Base-by-base conservation (phyloP, 331 rosid species). In the Arachis monticola region DNA sequence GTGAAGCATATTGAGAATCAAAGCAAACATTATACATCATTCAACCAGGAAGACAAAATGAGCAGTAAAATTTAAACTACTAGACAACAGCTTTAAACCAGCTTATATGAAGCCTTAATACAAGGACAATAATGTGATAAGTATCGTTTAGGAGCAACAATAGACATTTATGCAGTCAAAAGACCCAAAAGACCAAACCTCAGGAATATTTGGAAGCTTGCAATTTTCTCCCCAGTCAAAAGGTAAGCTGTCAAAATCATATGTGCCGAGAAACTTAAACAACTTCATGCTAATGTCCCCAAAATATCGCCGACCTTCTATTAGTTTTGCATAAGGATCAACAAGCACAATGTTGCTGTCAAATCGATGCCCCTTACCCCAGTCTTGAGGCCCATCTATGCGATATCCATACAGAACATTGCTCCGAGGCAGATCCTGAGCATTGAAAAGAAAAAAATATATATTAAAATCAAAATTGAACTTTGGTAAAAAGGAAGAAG, bases 141-240 rank as follows among this genome's bases (percentile, higher is more conserved):
- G 51, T 59, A 72, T 67, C 62, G 35, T 3, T 69, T 46, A 41
- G 10, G 11, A 46, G 10, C 52, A 64, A 64, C 60, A 73, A 57
- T 52, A 60, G 42, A 46, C 73, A 63, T 12, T 67, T 6, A 50
- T 70, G 87, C 57, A 70, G 75, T 75, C n/a, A 12, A 70, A 69
- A 79, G 74, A 94, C 97, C 97, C n/a, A 12, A 70, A 69, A 79
- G 74, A 94, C 97, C 97, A 75, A 76, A 94, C 99, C 97, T 94
- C 96, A 1, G 86, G 87, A 83, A 94, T 88, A 86, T 87, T 84
- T 72, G 99, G 97, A 85, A 85, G 87, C 87, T 88, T 83, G 87
- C 90, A 85, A 82, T 86, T 83, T 73, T 87, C 91, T 81, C 99
- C 99, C 99, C 99, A 94, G 42, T 92, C 89, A 80, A 94, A 94